Percentiles rank a stretch among this genome's conserved stretches.
Evolutionary conservation across 2,329 filamentous ascomycete species (phyloP).

Genomic region (Stagonosporopsis chrysanthemi): DNA sequence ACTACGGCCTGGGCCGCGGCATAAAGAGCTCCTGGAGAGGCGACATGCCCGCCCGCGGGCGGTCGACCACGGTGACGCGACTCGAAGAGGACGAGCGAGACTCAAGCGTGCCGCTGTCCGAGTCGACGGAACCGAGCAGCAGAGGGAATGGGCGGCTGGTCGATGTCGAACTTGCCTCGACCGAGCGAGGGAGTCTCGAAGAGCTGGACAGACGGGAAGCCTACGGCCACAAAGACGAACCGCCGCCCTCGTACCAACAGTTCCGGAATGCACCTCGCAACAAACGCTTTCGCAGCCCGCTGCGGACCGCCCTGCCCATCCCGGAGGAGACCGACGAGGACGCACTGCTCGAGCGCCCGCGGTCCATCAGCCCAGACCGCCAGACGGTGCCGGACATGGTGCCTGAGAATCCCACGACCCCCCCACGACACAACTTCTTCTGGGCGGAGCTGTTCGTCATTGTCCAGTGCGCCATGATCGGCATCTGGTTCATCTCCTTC

Average conservation of each 20-base stretch:
- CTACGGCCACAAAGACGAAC: slow-evolving; percentile 56
- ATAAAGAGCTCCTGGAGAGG: slow-evolving; percentile 66
- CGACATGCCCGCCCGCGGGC: slow-evolving; percentile 54
- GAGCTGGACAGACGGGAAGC: slow-evolving; percentile 47
- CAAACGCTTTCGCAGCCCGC: slow-evolving; percentile 52
- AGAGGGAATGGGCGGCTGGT: slow-evolving; percentile 76
- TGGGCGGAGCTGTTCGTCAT: slow-evolving; percentile 93
- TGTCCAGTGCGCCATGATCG: slow-evolving; percentile 80
- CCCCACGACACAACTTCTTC: slow-evolving; percentile 78
- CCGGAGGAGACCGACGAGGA: slow-evolving; percentile 62
- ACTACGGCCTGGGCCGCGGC: slow-evolving; percentile 55
- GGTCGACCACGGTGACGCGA: slow-evolving; percentile 45
- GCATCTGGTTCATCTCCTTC: slow-evolving; percentile 88
- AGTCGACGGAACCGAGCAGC: slow-evolving; percentile 54
- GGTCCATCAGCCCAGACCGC: slow-evolving; percentile 56
- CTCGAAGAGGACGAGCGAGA: slow-evolving; percentile 50
- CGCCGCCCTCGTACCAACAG: slow-evolving; percentile 64
- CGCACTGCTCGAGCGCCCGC: slow-evolving; percentile 53
- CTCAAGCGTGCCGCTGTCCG: slow-evolving; percentile 51
- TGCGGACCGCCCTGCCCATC: slow-evolving; percentile 50
- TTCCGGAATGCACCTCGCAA: slow-evolving; percentile 58
- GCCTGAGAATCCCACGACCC: slow-evolving; percentile 55
- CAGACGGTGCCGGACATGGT: slow-evolving; percentile 66
- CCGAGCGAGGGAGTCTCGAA: slow-evolving; percentile 56
- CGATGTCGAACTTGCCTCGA: slow-evolving; percentile 82